Conservation (phyloP, 768 basidiomycete genomes). For the Mycena belliarum region DNA sequence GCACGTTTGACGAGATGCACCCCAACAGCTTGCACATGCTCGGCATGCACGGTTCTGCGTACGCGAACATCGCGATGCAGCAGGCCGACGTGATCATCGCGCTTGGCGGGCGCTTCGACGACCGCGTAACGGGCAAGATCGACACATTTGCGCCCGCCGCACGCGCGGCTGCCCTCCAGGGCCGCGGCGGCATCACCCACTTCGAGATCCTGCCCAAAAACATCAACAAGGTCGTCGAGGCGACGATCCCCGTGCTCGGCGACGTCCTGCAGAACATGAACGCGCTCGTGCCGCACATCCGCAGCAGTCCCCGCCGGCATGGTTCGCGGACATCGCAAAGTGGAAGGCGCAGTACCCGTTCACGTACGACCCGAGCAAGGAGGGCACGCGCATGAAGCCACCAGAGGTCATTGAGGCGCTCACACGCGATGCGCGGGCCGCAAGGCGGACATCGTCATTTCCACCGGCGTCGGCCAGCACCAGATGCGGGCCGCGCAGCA, state of each 20-base stretch:
- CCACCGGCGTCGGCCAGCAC: constrained; percentile 98
- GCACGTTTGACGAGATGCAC: constrained; percentile 91
- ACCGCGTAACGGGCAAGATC: constrained; percentile 94
- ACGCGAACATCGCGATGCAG: constrained; percentile 98
- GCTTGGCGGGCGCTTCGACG: constrained; percentile 94
- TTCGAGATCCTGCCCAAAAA: constrained; percentile 99
- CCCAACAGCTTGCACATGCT: constrained; percentile 92
- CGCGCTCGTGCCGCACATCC: constrained; percentile 79
- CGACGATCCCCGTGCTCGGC: constrained; percentile 90
- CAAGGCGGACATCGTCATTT: constrained; percentile 85
- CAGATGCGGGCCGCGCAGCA: constrained; percentile 99
- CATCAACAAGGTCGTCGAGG: constrained; percentile 97
- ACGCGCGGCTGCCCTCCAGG: constrained; percentile 76
- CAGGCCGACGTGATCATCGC: constrained; percentile 97
- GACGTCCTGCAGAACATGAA: constrained; percentile 87
- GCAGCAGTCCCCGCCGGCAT: constrained; percentile 63
- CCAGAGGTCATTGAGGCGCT: constrained; percentile 96
- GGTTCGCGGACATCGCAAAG: constrained; percentile 79
- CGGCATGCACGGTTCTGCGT: constrained; percentile 97
- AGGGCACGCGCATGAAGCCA: constrained; percentile 82
- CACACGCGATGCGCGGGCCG: constrained; percentile 70
- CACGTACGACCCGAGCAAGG: constrained; percentile 68
- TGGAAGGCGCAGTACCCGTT: constrained; percentile 95
- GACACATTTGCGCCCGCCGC: constrained; percentile 91
- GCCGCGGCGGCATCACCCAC: constrained; percentile 96